Percentiles rank a stretch among this genome's conserved stretches.
phyloP scores from a whole-genome alignment of 2,329 filamentous ascomycete species.

The Truncatella angustata region DNA sequence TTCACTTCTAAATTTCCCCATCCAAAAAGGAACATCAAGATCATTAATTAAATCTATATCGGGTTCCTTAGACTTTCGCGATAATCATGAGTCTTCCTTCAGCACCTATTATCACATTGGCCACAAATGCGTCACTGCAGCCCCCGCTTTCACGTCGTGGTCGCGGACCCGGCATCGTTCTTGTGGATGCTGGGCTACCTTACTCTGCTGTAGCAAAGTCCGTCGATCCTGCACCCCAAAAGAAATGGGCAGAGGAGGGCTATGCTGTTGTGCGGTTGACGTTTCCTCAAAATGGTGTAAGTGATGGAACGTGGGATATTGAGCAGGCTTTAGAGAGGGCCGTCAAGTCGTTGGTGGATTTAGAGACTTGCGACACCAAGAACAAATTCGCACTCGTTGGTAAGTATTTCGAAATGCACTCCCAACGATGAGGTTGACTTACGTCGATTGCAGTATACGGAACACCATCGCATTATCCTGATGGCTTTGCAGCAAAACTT shows the following conservation, averaged over 20 bases:
- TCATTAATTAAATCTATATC: no score
- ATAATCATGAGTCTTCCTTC: constrained; percentile 2
- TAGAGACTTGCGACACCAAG: constrained; percentile 32
- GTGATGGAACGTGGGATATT: not conserved
- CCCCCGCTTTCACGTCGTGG: constrained; percentile 11
- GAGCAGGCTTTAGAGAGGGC: constrained; percentile 1
- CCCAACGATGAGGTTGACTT: not conserved
- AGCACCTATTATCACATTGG: constrained; percentile 2
- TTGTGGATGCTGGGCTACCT: constrained; percentile 1
- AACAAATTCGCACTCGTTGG: constrained; percentile 37
- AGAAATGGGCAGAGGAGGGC: constrained; percentile 11
- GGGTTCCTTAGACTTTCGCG: no score
- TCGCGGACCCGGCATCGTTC: constrained; percentile 23
- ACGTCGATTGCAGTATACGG: constrained; percentile 18
- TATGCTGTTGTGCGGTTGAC: constrained; percentile 7
- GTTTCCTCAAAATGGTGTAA: not conserved
- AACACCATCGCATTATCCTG: constrained; percentile 19
- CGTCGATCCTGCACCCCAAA: constrained; percentile 1
- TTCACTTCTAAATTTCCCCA: no score
- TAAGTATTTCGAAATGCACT: constrained; percentile 18
- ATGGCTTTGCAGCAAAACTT: constrained; percentile 13
- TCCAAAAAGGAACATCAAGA: no score
- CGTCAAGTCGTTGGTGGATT: constrained; percentile 15
- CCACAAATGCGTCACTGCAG: constrained; percentile 6
- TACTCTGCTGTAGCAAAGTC: not conserved